Evolutionary conservation across 2,329 filamentous ascomycete genomes (phyloP).

Genomic region (Verticillium albo-atrum): DNA sequence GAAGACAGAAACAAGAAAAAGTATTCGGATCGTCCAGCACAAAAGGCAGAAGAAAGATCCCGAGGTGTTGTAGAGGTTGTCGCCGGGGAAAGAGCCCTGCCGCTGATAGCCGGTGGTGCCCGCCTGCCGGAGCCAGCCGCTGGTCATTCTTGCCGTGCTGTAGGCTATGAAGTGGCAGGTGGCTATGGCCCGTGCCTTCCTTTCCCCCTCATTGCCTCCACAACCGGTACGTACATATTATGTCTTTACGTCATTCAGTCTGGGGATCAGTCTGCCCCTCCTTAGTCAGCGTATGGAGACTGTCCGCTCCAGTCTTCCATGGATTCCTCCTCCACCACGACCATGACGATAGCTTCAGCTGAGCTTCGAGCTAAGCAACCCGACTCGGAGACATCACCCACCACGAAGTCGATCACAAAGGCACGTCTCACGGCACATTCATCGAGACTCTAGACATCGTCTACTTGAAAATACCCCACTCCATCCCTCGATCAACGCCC

Average conservation of each 20-base stretch:
- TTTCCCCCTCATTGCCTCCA: neutral
- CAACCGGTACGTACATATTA: neutral
- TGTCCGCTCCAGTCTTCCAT: neutral
- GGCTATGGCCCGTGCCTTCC: neutral
- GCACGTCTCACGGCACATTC: neutral
- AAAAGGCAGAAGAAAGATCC: neutral
- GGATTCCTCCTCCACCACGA: neutral
- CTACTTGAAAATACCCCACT: neutral
- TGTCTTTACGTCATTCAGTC: neutral
- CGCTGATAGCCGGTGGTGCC: neutral
- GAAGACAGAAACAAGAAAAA: neutral
- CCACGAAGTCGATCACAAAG: neutral
- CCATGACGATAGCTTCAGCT: neutral
- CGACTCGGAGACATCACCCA: neutral
- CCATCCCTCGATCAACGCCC: slow-evolving; percentile 8
- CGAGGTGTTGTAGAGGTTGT: neutral
- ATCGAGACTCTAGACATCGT: neutral
- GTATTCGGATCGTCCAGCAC: neutral
- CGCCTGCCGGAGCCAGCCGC: neutral
- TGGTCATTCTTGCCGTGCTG: neutral
- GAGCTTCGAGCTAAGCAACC: neutral
- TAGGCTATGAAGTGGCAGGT: neutral
- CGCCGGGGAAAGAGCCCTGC: neutral
- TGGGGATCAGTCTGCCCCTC: neutral
- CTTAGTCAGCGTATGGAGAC: neutral